Percentiles rank a stretch among this genome's conserved stretches.
phyloP scores from a whole-genome alignment of 2,329 filamentous ascomycete genomes.

The Kalaharituber pfeilii region DNA sequence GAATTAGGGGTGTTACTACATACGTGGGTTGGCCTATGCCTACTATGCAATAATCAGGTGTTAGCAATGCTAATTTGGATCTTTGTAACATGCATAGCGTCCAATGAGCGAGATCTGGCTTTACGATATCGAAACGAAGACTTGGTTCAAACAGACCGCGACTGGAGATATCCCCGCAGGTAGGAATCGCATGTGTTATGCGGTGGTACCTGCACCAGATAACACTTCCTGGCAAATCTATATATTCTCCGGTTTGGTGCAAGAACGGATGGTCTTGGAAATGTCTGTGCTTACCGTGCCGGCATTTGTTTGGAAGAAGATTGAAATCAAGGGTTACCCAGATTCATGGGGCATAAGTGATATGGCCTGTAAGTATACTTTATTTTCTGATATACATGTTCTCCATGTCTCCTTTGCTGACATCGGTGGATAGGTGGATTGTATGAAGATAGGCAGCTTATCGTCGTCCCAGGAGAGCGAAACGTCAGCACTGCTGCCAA shows the following conservation, averaged over 20 bases:
- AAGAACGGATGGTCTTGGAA: background rate
- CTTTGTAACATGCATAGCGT: background rate
- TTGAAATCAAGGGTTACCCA: background rate
- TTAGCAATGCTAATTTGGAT: background rate
- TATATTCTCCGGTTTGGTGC: background rate
- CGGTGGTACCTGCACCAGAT: background rate
- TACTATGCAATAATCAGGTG: background rate
- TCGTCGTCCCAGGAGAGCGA: background rate
- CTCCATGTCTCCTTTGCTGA: background rate
- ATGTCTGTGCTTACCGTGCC: background rate
- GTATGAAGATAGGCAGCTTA: background rate
- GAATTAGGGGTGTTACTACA: background rate
- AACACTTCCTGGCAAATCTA: background rate
- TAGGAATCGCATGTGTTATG: background rate
- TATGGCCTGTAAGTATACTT: background rate
- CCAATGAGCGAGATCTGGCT: background rate
- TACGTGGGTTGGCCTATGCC: too few species aligned
- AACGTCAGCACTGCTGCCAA: background rate
- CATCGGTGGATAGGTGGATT: background rate
- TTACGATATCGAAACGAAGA: background rate
- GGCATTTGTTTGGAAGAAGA: background rate
- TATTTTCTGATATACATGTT: background rate
- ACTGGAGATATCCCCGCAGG: background rate
- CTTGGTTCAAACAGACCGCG: background rate
- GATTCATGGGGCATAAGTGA: background rate